Conservation (phyloP, 1,139 yeast genomes). For the Pichia sp. region DNA sequence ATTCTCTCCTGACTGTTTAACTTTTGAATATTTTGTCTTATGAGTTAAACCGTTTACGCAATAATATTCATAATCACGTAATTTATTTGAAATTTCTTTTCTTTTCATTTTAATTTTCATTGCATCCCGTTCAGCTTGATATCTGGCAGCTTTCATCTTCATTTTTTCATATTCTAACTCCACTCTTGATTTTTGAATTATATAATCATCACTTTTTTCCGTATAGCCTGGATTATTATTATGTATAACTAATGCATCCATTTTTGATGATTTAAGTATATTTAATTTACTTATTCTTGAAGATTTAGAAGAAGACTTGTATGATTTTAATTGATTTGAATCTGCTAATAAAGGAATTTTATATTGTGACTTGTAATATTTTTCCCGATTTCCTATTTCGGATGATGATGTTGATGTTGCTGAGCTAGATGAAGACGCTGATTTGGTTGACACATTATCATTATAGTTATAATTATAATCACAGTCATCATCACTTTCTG, state of each 20-base stretch:
- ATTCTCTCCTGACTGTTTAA: neutral
- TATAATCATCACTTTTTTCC: neutral
- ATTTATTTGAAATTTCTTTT: slow-evolving; percentile 1
- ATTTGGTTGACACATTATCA: neutral
- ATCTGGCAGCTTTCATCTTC: slow-evolving; percentile 7
- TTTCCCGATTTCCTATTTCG: neutral
- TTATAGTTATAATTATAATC: neutral
- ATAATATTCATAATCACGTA: slow-evolving; percentile 14
- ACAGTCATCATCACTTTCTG: neutral
- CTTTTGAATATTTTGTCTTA: neutral
- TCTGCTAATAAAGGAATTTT: neutral
- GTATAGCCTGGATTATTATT: neutral
- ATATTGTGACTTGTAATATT: slow-evolving; percentile 1
- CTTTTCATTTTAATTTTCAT: neutral
- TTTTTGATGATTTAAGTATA: neutral
- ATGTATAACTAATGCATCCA: neutral
- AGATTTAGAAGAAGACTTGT: neutral
- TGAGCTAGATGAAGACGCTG: neutral
- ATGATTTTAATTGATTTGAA: neutral
- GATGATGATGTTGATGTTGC: neutral
- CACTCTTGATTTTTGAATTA: slow-evolving; percentile 2
- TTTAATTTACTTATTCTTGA: neutral
- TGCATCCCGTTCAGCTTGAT: slow-evolving; percentile 7
- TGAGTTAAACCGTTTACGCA: slow-evolving; percentile 13
- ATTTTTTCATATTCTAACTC: slow-evolving; percentile 10